Evolutionary conservation across 2,329 filamentous ascomycete genomes (phyloP).

Genomic region (Hortaea werneckii): DNA sequence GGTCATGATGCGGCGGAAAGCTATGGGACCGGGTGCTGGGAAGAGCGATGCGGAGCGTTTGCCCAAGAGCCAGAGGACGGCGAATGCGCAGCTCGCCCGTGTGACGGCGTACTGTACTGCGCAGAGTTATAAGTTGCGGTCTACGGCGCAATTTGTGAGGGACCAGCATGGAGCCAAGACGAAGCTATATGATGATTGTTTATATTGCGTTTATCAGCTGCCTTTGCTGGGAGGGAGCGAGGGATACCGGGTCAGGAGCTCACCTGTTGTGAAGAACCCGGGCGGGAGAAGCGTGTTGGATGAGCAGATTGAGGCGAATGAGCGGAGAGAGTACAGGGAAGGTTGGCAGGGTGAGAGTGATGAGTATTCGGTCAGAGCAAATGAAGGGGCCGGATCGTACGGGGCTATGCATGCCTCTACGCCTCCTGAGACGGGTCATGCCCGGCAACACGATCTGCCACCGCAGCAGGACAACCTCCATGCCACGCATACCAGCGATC

Average conservation of each 20-base stretch:
- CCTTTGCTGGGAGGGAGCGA: conserved; percentile 77
- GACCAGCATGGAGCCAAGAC: conserved; percentile 83
- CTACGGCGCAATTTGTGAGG: conserved; percentile 79
- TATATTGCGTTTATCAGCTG: conserved; percentile 91
- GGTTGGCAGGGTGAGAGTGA: conserved; percentile 82
- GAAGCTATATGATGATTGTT: conserved; percentile 94
- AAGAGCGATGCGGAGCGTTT: conserved; percentile 93
- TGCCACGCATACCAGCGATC: background rate
- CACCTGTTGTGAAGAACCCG: conserved; percentile 82
- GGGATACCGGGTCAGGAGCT: conserved; percentile 79
- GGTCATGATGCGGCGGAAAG: conserved; percentile 54
- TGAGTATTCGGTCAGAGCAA: conserved; percentile 34
- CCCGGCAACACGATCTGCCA: background rate
- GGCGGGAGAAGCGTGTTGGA: conserved; percentile 89
- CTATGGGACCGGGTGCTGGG: conserved; percentile 48
- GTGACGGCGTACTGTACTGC: conserved; percentile 96
- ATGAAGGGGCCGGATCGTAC: background rate
- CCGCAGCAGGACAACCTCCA: background rate
- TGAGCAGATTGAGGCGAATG: conserved; percentile 90
- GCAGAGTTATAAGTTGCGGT: conserved; percentile 80
- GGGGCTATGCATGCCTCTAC: background rate
- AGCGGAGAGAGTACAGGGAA: conserved; percentile 78
- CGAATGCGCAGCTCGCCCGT: conserved; percentile 63
- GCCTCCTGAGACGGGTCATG: background rate
- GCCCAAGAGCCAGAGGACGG: conserved; percentile 75